These are phyloP conservation scores for Hyphodiscus sp. DNA, from an alignment of 2,329 filamentous ascomycete genomes.

Conservation along the genomic window DNA sequence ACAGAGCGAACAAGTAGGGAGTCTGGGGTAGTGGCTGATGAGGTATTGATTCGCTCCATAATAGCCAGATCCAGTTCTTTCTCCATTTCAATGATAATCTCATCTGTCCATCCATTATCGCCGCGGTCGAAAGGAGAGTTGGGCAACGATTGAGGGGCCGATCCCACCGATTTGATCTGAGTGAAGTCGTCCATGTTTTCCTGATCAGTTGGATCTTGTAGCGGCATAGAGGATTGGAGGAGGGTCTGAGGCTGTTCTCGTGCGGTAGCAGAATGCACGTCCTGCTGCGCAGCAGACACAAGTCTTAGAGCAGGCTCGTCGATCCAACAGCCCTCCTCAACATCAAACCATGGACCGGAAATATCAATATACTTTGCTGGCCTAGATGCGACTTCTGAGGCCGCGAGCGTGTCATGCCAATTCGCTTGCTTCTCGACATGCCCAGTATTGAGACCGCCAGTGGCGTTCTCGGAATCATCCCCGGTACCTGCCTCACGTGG, in stretches of 20 bases:
- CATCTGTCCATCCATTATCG: conserved; percentile 6
- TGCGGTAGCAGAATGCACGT: conserved; percentile 9
- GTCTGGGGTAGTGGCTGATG: not conserved
- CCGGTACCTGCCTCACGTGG: conserved; percentile 1
- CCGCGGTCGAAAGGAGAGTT: conserved; percentile 1
- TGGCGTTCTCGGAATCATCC: conserved; percentile 1
- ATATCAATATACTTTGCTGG: conserved; percentile 13
- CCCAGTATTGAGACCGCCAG: conserved; percentile 10
- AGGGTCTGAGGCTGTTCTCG: conserved; percentile 1
- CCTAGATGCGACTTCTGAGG: conserved; percentile 12
- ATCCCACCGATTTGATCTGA: conserved; percentile 2
- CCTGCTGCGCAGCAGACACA: conserved; percentile 6
- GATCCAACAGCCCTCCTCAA: conserved; percentile 10
- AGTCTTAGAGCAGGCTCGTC: conserved; percentile 6
- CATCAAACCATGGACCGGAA: conserved; percentile 11
- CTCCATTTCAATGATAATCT: conserved; percentile 2
- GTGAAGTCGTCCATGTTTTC: conserved; percentile 4
- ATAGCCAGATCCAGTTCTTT: not conserved
- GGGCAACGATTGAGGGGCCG: conserved; percentile 1
- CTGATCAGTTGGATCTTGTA: conserved; percentile 5
- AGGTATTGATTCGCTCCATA: not conserved
- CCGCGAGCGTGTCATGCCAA: conserved; percentile 3
- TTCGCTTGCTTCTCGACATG: conserved; percentile 10
- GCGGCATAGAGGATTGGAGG: conserved; percentile 1
- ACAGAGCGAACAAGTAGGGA: conserved; percentile 6